Percentiles rank a stretch among this genome's conserved stretches.
These are phyloP conservation scores for Drechslerella stenobrocha DNA, from an alignment of 2,329 filamentous ascomycete species.

Conservation along the genomic window DNA sequence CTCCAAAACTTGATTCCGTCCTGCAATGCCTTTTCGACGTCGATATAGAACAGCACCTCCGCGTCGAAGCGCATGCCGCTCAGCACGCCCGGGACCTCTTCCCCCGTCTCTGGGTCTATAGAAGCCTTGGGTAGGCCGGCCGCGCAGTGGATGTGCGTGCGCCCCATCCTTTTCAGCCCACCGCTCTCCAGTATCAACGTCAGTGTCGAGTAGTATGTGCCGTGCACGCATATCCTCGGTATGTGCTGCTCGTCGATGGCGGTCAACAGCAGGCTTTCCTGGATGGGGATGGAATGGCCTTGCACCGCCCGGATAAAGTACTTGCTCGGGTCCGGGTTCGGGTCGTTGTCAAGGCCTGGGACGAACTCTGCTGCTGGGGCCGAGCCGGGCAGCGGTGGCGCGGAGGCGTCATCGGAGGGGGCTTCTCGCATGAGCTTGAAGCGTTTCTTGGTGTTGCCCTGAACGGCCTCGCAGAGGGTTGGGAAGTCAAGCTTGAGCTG, in stretches of 20 bases:
- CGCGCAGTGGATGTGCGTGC: conserved; percentile 90
- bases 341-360: conserved; percentile 52
- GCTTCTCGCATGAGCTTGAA: conserved; percentile 71
- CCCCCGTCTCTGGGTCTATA: conserved; percentile 34
- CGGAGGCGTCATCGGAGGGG: conserved; percentile 52
- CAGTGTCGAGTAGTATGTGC: conserved; percentile 85
- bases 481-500: conserved; percentile 72
- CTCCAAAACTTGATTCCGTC: conserved; percentile 70
- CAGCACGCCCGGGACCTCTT: conserved; percentile 61
- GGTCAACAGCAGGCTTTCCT: conserved; percentile 70
- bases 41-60: conserved; percentile 75
- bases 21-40: conserved; percentile 68
- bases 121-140: conserved; percentile 62
- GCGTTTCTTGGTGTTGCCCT: conserved; percentile 83
- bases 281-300: conserved; percentile 80
- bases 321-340: conserved; percentile 61
- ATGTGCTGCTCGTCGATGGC: conserved; percentile 64
- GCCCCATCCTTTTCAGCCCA: conserved; percentile 75
- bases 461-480: conserved; percentile 72
- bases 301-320: conserved; percentile 95
- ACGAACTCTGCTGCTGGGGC: conserved; percentile 52
- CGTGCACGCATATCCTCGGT: conserved; percentile 75
- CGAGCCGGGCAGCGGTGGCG: conserved; percentile 47
- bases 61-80: conserved; percentile 80
- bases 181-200: conserved; percentile 72